Conservation (phyloP, 306 rosid species). For the Sicyos baderoa region DNA sequence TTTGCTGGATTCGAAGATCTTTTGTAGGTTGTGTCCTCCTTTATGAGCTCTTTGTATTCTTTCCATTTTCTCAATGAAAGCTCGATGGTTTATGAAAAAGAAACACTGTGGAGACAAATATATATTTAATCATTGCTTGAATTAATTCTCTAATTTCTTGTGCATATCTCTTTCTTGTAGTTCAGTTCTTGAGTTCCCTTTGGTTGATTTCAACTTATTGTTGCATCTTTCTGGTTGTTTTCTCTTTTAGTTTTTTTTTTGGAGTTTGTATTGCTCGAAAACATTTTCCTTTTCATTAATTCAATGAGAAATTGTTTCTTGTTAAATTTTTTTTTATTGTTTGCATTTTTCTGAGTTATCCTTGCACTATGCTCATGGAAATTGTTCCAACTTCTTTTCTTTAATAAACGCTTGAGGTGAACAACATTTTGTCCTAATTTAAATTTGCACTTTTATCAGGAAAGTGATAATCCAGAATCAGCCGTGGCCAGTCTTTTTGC, state of each 20-base stretch:
- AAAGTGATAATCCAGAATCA: conserved; percentile 66
- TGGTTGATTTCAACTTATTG: conserved; percentile 2
- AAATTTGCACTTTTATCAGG: conserved; percentile 38
- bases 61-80: too few species aligned
- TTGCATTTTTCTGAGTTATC: too few species aligned
- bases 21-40: too few species aligned
- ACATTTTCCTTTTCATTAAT: too few species aligned
- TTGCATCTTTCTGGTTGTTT: not conserved
- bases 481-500: conserved; percentile 83
- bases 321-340: too few species aligned
- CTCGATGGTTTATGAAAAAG: not conserved
- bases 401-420: conserved; percentile 9
- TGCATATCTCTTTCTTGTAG: too few species aligned
- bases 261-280: too few species aligned
- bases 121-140: conserved; percentile 1
- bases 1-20: too few species aligned
- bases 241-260: too few species aligned
- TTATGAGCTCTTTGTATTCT: too few species aligned
- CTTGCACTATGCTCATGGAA: not conserved
- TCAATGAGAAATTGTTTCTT: too few species aligned
- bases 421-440: conserved; percentile 5
- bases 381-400: conserved; percentile 8
- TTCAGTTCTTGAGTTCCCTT: not conserved
- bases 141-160: not conserved
- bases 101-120: not conserved